Evolutionary conservation across 2,329 filamentous ascomycete species (phyloP), one percentile per base, ranked within the genome.

Genomic region (Penicillium capsulatum): DNA sequence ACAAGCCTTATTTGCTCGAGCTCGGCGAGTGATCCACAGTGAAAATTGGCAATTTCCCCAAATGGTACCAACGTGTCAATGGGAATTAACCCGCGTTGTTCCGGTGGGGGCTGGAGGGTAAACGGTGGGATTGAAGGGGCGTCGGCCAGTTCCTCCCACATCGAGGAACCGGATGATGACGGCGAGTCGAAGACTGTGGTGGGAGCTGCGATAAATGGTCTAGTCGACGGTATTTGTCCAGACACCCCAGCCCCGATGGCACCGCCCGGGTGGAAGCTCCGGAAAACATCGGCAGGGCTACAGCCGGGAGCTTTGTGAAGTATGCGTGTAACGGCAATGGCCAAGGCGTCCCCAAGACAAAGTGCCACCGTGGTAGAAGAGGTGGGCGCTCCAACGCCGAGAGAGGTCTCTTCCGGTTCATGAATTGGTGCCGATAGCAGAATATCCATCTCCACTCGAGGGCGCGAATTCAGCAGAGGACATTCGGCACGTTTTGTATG

Each of bases 281-380:
- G 67, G 45, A 74, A 74, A 9, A 73, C 64, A 26, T 72, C 70
- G 10, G 67, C 64, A 1, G 67, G 47, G 67, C 72, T 61, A 39
- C 57, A 51, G 2, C 83, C 76, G 17, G 70, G 71, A 2, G 63
- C 48, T 2, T 67, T 63, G 57, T 92, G 83, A 30, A 94, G 66
- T 51, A 84, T 81, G 37, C 82, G 79, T 1, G 87, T 83, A 2
- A 80, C 76, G 0, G 87, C 85, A 14, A 96, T 76, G 2, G 90
- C 90, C 11, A 97, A 71, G 33, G 91, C 91, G 57, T 97, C 91
- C 2, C 89, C 88, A 0, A 97, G 72, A 0, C 89, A 86, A 9
- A 97, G 75, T 0, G 91, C 87, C 10, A 90, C 87, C 0, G 91
- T 96, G 0, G 91, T 96, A 6, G 86, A 92, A 0, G 88, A 92